Conservation (phyloP, 345 rosid species). For the Moricandia moricandioides region DNA sequence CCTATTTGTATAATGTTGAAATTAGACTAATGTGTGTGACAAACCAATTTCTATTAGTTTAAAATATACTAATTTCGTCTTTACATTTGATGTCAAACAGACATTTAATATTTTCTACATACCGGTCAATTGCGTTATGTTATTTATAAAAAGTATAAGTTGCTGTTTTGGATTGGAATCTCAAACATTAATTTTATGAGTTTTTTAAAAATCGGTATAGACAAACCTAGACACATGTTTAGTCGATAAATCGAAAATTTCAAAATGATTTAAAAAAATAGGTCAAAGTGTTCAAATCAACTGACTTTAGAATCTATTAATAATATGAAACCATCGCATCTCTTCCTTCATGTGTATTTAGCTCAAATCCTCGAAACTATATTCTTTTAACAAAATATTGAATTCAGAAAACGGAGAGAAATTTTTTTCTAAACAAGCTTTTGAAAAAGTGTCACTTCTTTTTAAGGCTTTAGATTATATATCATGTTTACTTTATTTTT, state of each 20-base stretch:
- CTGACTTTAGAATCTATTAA: neutral
- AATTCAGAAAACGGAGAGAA: neutral
- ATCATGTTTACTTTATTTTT: neutral
- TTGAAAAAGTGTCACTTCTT: neutral
- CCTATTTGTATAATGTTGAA: neutral
- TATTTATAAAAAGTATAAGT: constrained; percentile 12
- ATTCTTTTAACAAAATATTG: neutral
- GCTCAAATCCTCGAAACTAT: constrained; percentile 3
- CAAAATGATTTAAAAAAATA: too few relatives aligned
- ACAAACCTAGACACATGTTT: too few relatives aligned
- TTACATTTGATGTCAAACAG: constrained; percentile 10
- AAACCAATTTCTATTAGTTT: neutral
- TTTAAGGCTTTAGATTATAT: constrained; percentile 20
- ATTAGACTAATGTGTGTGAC: neutral
- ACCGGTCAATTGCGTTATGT: constrained; percentile 30
- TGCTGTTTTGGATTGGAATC: constrained; percentile 3
- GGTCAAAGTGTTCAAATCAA: neutral
- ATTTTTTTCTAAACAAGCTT: too few relatives aligned
- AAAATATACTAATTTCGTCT: neutral
- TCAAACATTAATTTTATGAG: neutral
- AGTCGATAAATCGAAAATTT: too few relatives aligned
- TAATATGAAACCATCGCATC: neutral
- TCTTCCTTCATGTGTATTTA: neutral
- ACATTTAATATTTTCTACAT: neutral
- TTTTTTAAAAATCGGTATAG: too few relatives aligned